phyloP scores from a whole-genome alignment of 768 basidiomycete species.

The Termitomyces sp. region DNA sequence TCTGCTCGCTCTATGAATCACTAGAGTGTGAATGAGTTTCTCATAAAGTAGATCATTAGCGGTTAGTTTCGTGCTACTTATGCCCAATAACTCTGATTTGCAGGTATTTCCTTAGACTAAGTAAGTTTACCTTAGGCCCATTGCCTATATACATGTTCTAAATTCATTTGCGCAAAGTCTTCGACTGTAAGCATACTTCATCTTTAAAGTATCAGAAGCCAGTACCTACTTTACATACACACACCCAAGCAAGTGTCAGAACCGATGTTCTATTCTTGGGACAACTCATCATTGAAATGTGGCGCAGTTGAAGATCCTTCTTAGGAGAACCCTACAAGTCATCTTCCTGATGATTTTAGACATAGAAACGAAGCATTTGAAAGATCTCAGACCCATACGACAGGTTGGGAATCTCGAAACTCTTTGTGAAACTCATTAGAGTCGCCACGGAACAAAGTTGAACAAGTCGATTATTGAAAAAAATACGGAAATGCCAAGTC shows the following conservation, averaged over 20 bases:
- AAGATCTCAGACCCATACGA: background rate
- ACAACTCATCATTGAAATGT: background rate
- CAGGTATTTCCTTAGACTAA: no score
- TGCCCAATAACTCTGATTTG: no score
- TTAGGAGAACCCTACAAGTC: background rate
- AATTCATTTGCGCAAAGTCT: no score
- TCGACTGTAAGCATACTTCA: no score
- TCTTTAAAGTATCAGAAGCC: no score
- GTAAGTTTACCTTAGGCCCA: no score
- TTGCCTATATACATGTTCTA: no score
- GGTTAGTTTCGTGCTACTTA: no score
- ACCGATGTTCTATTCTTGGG: slow-evolving; percentile 3
- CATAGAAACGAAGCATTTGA: slow-evolving; percentile 5
- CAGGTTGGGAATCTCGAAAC: background rate
- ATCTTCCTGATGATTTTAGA: background rate
- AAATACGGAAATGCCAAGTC: background rate
- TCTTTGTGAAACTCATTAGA: background rate
- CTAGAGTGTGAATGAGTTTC: background rate
- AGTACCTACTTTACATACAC: slow-evolving; percentile 12
- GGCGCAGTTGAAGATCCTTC: background rate
- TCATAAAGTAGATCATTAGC: background rate
- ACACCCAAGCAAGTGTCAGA: no score
- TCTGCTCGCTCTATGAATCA: no score
- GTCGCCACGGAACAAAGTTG: background rate
- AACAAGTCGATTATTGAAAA: background rate